Base-by-base conservation (phyloP, 108 stramenopile genomes). In the Nannochloropsis salina region DNA sequence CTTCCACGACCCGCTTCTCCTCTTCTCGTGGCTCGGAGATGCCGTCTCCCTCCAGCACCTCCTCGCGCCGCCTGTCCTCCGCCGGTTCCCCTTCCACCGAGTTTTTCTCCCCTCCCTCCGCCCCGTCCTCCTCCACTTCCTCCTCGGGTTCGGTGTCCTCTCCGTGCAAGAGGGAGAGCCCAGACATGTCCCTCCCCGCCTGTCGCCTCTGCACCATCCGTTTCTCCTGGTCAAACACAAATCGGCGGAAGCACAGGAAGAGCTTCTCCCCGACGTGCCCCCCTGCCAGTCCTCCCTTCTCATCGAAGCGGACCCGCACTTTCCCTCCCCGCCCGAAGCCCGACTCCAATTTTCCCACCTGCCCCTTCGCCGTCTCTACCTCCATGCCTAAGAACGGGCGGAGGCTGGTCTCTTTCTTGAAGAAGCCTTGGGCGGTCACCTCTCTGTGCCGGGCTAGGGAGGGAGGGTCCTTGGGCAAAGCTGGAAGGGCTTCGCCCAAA, bases 331-430 rank as follows among this genome's bases (percentile, higher is more conserved):
- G 43, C 21, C 81, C 84, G 82, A 88, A 88, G 51, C 84, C 42
- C 10, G 84, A 84, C 84, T 85, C 82, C 81, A 88, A 88, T 45
- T 51, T 88, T 5, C 88, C 88, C 9, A 81, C 88, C 43, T 88
- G 84, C 51, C 88, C 88, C 51, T 84, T 81, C 88, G 51, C 84
- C 41, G 84, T 85, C 84, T 80, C 80, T 15, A 88, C 42, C 40
- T 84, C 45, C 88, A 88, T 88, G 42, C 88, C 88, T 22, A 85
- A 45, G 43, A 82, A 88, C 21, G 88, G 82, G 18, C 84, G n/a
- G 81, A 85, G 81, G 82, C 80, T 82, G 51, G 82, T 88, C 22
- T 88, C 88, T 42, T 82, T 85, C 61, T 85, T 85, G 81, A 88
- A 88, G 2, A 88, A 51, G 22, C 84, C 88, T 45, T 85, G 84